Evolutionary conservation across 257 asterid species (phyloP).

Genomic region (Solanum pimpinellifolium): DNA sequence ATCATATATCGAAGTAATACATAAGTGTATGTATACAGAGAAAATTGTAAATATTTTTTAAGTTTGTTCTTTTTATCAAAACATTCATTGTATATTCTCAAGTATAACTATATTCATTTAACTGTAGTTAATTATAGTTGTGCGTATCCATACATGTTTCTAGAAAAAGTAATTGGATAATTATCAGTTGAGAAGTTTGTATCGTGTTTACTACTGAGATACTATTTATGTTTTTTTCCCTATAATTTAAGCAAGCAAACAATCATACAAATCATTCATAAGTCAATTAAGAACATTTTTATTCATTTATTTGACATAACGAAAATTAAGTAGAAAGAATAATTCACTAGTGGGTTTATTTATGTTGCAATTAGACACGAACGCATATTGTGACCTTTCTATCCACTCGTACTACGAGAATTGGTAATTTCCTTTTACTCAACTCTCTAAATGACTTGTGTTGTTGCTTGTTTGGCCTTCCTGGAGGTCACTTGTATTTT

Average conservation of each 20-base stretch:
- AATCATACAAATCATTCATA: not conserved
- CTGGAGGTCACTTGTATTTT: not conserved
- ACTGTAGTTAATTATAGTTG: too few relatives aligned
- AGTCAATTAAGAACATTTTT: not conserved
- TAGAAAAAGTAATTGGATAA: too few relatives aligned
- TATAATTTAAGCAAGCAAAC: not conserved
- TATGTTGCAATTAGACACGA: not conserved
- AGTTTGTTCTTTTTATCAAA: too few relatives aligned
- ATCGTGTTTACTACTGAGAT: not conserved
- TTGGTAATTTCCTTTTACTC: not conserved
- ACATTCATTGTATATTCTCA: not conserved
- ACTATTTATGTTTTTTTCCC: not conserved
- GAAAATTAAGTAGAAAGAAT: too few relatives aligned
- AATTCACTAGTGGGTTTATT: not conserved
- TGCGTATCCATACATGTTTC: not conserved
- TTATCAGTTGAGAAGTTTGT: not conserved
- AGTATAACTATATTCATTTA: too few relatives aligned
- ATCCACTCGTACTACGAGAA: not conserved
- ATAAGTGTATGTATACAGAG: not conserved
- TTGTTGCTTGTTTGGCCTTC: not conserved
- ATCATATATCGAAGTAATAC: not conserved
- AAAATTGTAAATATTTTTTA: too few relatives aligned
- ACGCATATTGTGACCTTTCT: not conserved
- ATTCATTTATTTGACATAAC: not conserved
- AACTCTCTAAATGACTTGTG: not conserved